Evolutionary conservation across 2,329 filamentous ascomycete species (phyloP).

Genomic region (Ascosphaera pollenicola): DNA sequence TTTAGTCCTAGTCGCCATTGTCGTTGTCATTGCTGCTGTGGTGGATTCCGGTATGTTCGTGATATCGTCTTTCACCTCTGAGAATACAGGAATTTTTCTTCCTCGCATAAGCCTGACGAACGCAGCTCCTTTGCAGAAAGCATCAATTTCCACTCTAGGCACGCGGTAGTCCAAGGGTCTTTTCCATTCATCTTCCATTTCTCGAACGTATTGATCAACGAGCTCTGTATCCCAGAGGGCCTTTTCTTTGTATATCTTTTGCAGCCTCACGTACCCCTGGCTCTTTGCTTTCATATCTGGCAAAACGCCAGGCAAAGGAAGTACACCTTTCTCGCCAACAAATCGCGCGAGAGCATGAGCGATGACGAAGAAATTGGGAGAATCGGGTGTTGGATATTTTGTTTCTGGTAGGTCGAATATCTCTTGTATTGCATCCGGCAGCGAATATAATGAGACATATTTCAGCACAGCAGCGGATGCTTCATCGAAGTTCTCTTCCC

Average conservation of each 20-base stretch:
- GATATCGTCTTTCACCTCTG: not conserved
- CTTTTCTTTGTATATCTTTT: conserved; percentile 82
- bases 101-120: conserved; percentile 75
- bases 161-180: conserved; percentile 28
- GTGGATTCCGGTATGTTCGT: conserved; percentile 12
- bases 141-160: conserved; percentile 53
- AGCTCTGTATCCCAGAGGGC: conserved; percentile 58
- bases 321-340: conserved; percentile 44
- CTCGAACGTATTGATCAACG: conserved; percentile 43
- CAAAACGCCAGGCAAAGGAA: conserved; percentile 68
- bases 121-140: conserved; percentile 87
- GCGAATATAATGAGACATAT: conserved; percentile 46
- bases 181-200: conserved; percentile 26
- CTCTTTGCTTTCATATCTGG: conserved; percentile 98
- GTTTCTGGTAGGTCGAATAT: conserved; percentile 53
- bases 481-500: conserved; percentile 94
- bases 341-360: conserved; percentile 60
- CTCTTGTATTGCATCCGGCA: conserved; percentile 49
- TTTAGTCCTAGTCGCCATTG: not conserved
- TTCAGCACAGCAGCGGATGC: conserved; percentile 73
- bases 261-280: conserved; percentile 67
- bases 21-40: conserved; percentile 5
- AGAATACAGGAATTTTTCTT: conserved; percentile 27
- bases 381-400: conserved; percentile 21
- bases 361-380: conserved; percentile 70